A percentile compares a stretch with the other conserved stretches of the same genome.
Conservation (phyloP, 2,329 filamentous ascomycete genomes). For the Aureobasidium sp. region DNA sequence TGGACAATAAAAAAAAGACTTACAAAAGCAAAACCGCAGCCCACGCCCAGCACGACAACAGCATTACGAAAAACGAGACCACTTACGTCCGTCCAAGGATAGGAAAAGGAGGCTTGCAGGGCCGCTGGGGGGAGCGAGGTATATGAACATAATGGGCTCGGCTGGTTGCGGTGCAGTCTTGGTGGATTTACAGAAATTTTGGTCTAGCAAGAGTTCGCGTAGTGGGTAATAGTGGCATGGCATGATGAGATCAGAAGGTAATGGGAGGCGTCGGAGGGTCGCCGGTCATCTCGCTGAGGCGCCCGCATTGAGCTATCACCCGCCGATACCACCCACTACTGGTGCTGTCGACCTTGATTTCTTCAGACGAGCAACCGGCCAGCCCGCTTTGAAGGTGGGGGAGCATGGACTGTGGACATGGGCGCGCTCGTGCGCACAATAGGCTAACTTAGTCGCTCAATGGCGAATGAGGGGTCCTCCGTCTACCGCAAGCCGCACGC, state of each 20-base stretch:
- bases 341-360: slow-evolving; percentile 13
- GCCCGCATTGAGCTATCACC: slow-evolving; percentile 15
- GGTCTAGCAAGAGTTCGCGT: slow-evolving; percentile 15
- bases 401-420: slow-evolving; percentile 6
- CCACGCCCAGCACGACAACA: slow-evolving; percentile 18
- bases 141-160: slow-evolving; percentile 13
- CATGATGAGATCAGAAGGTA: slow-evolving; percentile 18
- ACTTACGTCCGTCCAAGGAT: neutral
- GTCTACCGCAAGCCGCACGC: slow-evolving; percentile 11
- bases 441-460: slow-evolving; percentile 15
- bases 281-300: slow-evolving; percentile 14
- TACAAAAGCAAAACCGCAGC: slow-evolving; percentile 19
- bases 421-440: slow-evolving; percentile 10
- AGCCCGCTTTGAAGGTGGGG: slow-evolving; percentile 16
- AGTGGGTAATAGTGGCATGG: slow-evolving; percentile 17
- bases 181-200: slow-evolving; percentile 4
- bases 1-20: slow-evolving; percentile 3
- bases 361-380: slow-evolving; percentile 9
- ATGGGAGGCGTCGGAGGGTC: slow-evolving; percentile 15
- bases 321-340: slow-evolving; percentile 11
- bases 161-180: slow-evolving; percentile 8
- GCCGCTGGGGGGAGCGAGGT: neutral
- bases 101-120: slow-evolving; percentile 8
- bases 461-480: slow-evolving; percentile 16
- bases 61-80: slow-evolving; percentile 18